Base-by-base conservation (phyloP, 345 rosid species). In the Mallotus nudiflorus region DNA sequence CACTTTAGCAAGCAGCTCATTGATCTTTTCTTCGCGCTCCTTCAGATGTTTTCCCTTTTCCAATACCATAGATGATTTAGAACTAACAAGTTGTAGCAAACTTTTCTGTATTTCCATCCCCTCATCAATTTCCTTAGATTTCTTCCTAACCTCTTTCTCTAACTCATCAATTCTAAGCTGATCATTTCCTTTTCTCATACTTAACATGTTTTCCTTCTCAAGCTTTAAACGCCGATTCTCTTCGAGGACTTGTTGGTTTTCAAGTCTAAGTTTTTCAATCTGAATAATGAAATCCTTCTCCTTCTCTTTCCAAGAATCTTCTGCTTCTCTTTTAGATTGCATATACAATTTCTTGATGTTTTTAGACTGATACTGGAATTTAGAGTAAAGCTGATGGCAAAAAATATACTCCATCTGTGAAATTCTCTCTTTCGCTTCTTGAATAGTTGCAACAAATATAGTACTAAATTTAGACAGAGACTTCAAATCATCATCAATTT, bases 341-440 rank as follows among this genome's bases (percentile, higher is more conserved):
- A 83, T 50, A 63, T 77, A 86, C 55, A 87, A 74, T 9, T 82
- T 85, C 67, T 80, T 87, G 53, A 87, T 69, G 68, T 74, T 73
- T 83, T 77, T 88, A 61, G 85, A 75, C 58, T 74, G 89, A 9
- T 85, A 73, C 72, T 84, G 93, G 72, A 90, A 82, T 37, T 77
- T 82, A 22, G 93, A 95, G 79, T 80, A 94, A 22, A 94, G 81
- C 83, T 94, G 97, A 72, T 84, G 84, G 78, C 97, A 92, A 77
- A 90, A 94, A 15, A 94, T 85, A 69, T 89, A 88, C 75, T 92
- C 99, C 31, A 94, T 90, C 86, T 92, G 99, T 56, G 97, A 87
- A 63, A 94, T 89, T 70, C 88, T 77, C 52, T 90, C 99, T 72
- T 90, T 94, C 3, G 97, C 91, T 81, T 94, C 97, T 70, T 94